phyloP scores from a whole-genome alignment of 1,284 basidiomycete species.

The Flammula alnicola region DNA sequence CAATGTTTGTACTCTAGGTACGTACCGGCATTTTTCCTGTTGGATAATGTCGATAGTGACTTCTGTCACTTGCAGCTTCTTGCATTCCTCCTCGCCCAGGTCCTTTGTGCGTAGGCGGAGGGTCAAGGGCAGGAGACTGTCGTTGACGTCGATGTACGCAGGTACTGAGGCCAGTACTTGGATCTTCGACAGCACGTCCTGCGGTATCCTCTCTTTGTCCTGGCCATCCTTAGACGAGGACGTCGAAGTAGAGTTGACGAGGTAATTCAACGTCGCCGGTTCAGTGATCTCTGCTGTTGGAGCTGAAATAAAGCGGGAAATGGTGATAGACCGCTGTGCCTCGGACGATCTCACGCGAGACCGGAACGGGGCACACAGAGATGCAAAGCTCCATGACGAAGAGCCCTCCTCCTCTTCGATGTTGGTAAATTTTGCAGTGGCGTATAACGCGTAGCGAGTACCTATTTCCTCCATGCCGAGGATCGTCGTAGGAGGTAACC shows the following conservation, averaged over 20 bases:
- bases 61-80: constrained; percentile 55
- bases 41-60: constrained; percentile 64
- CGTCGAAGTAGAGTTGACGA: constrained; percentile 41
- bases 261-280: constrained; percentile 41
- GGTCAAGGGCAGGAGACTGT: constrained; percentile 52
- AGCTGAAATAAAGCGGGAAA: constrained; percentile 52
- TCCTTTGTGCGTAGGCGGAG: constrained; percentile 64
- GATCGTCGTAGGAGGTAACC: constrained; percentile 66
- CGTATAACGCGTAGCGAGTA: constrained; percentile 68
- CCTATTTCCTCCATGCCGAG: constrained; percentile 58
- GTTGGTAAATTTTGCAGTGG: constrained; percentile 60
- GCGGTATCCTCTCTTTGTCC: constrained; percentile 44
- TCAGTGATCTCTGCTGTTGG: constrained; percentile 33
- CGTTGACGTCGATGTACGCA: constrained; percentile 51
- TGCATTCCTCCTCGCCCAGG: constrained; percentile 49
- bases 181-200: constrained; percentile 60
- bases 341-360: constrained; percentile 41
- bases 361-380: constrained; percentile 53
- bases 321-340: constrained; percentile 41
- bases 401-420: constrained; percentile 42
- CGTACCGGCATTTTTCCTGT: constrained; percentile 67
- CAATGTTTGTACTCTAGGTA: too few relatives aligned
- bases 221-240: constrained; percentile 20
- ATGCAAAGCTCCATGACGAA: constrained; percentile 47
- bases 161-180: constrained; percentile 67